Percentiles rank a stretch among this genome's conserved stretches.
Evolutionary conservation across 805 yeast species (phyloP).

Genomic region (Saccharomycopsis olivae): DNA sequence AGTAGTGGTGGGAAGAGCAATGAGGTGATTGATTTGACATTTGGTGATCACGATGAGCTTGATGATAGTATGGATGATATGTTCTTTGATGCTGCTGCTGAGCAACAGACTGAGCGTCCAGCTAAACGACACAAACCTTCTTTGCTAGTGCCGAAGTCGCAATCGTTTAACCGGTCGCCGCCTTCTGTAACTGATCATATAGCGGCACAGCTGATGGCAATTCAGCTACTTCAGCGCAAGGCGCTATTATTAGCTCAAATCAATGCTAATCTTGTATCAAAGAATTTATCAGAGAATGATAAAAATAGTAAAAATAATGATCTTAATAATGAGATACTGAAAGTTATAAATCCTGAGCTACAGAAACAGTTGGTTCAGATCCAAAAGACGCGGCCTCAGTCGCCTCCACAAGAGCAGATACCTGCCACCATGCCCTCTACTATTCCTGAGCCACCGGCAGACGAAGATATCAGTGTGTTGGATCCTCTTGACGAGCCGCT

Average conservation of each 20-base stretch:
- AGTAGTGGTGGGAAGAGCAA: background rate
- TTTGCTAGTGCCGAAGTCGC: conserved; percentile 5
- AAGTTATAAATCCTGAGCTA: conserved; percentile 2
- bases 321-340: conserved; percentile 1
- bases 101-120: background rate
- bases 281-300: conserved; percentile 16
- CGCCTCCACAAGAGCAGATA: background rate
- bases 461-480: background rate
- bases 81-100: background rate
- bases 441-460: background rate
- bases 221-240: conserved; percentile 6
- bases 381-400: background rate
- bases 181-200: background rate
- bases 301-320: conserved; percentile 7
- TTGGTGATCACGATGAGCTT: background rate
- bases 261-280: conserved; percentile 11
- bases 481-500: background rate
- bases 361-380: background rate
- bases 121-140: background rate
- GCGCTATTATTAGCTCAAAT: conserved; percentile 6
- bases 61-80: conserved; percentile 1
- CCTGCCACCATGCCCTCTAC: background rate
- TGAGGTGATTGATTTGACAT: conserved; percentile 2
- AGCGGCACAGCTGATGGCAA: background rate
- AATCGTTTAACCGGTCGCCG: background rate